Evolutionary conservation across 495 filamentous ascomycete species (phyloP).

Genomic region (Penicillium waksmanii): DNA sequence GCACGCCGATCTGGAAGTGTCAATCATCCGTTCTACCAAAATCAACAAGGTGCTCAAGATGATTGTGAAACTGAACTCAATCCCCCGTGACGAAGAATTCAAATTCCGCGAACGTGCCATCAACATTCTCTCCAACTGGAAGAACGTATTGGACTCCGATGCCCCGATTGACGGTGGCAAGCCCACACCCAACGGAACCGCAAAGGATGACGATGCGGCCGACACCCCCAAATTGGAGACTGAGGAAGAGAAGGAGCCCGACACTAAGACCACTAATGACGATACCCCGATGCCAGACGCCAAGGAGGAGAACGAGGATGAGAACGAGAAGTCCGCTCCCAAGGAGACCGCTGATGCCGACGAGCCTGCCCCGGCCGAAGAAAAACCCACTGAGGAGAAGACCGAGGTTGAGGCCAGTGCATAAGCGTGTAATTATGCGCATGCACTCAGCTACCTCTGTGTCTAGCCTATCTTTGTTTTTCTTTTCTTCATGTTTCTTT

Average conservation of each 20-base stretch:
- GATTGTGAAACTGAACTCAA: slow-evolving; percentile 78
- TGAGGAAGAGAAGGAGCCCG: slow-evolving; percentile 45
- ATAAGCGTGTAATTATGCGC: slow-evolving; percentile 2
- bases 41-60: slow-evolving; percentile 94
- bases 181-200: slow-evolving; percentile 53
- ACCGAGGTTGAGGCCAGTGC: slow-evolving; percentile 23
- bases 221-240: slow-evolving; percentile 48
- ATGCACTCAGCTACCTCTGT: background rate
- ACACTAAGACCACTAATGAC: slow-evolving; percentile 46
- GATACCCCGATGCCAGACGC: slow-evolving; percentile 46
- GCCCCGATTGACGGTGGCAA: slow-evolving; percentile 48
- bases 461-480: background rate
- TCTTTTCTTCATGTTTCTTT: background rate
- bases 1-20: slow-evolving; percentile 77
- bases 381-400: slow-evolving; percentile 26
- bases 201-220: slow-evolving; percentile 50
- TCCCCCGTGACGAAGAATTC: slow-evolving; percentile 84
- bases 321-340: slow-evolving; percentile 13
- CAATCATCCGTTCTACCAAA: slow-evolving; percentile 83
- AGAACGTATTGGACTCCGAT: slow-evolving; percentile 69
- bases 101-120: slow-evolving; percentile 80
- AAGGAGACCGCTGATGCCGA: slow-evolving; percentile 24
- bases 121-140: slow-evolving; percentile 78
- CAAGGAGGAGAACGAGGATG: slow-evolving; percentile 18
- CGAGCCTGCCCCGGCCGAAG: slow-evolving; percentile 15